These are phyloP conservation scores for Nicotiana paniculata DNA, from an alignment of 257 asterid species.

Conservation along the genomic window DNA sequence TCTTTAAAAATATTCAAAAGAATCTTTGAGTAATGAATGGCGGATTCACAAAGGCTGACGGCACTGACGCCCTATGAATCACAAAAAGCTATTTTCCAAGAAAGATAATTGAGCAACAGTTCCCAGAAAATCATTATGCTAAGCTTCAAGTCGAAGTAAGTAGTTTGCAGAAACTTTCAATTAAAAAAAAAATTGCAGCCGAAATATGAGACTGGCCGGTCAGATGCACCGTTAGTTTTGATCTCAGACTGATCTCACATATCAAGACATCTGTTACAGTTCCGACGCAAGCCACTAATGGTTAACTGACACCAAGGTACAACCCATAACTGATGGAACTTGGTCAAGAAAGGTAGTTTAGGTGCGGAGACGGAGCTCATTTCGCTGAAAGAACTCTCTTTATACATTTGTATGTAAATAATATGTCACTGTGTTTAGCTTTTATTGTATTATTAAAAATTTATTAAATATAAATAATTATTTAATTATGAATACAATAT, in stretches of 20 bases:
- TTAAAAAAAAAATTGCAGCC: not conserved
- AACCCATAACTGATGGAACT: not conserved
- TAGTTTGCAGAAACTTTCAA: not conserved
- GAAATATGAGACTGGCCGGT: not conserved
- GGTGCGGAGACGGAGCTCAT: no score
- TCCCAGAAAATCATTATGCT: not conserved
- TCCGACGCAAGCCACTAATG: not conserved
- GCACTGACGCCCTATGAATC: not conserved
- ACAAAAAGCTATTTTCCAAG: slow-evolving; percentile 7
- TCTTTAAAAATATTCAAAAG: not conserved
- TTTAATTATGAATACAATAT: no score
- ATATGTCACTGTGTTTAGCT: no score
- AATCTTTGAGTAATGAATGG: not conserved
- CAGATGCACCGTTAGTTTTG: not conserved
- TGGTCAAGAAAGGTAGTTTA: not conserved
- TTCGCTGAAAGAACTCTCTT: no score
- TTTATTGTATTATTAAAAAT: no score
- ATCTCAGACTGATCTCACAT: not conserved
- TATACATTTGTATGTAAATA: no score
- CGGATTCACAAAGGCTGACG: not conserved
- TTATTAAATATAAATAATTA: no score
- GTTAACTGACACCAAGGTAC: not conserved
- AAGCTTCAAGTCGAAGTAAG: not conserved
- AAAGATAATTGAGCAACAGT: not conserved
- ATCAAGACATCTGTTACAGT: not conserved